phyloP scores from a whole-genome alignment of 495 filamentous ascomycete genomes.

The Neurospora terricola region DNA sequence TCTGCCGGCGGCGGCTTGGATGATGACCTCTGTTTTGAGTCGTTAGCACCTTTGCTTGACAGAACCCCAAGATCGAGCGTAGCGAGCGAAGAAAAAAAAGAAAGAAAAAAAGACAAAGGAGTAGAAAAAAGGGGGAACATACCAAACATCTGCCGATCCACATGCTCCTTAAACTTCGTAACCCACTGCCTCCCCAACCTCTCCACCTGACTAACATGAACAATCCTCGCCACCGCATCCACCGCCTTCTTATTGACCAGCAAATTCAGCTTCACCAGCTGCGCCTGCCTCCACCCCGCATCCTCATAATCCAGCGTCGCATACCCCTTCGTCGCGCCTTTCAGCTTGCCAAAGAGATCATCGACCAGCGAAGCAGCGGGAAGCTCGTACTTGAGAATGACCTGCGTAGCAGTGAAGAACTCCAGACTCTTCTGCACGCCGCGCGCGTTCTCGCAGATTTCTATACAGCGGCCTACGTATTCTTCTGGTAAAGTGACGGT shows the following conservation, averaged over 20 bases:
- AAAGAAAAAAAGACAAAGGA: neutral
- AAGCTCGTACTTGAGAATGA: conserved; percentile 87
- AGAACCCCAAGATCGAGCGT: neutral
- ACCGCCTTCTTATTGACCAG: conserved; percentile 88
- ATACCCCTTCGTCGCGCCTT: conserved; percentile 65
- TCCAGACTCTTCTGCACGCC: conserved; percentile 76
- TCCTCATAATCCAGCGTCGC: conserved; percentile 94
- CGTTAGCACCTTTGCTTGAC: neutral
- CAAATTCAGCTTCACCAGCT: conserved; percentile 82
- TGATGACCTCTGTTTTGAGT: conserved; percentile 58
- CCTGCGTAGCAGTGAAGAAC: conserved; percentile 90
- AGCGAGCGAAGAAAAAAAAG: neutral
- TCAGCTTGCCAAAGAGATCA: conserved; percentile 95
- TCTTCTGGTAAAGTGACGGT: conserved; percentile 91
- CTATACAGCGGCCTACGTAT: conserved; percentile 87
- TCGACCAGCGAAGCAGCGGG: conserved; percentile 84
- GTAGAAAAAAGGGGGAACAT: neutral
- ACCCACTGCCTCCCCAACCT: conserved; percentile 80
- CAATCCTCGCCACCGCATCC: conserved; percentile 84
- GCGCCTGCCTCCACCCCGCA: conserved; percentile 70
- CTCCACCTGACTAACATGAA: conserved; percentile 70
- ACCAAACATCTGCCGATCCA: conserved; percentile 83
- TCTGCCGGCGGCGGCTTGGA: conserved; percentile 80
- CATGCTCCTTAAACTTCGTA: conserved; percentile 92
- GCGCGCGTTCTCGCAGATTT: conserved; percentile 84